Base-by-base conservation (phyloP, 1,284 basidiomycete genomes). In the Schizopora paradoxa region DNA sequence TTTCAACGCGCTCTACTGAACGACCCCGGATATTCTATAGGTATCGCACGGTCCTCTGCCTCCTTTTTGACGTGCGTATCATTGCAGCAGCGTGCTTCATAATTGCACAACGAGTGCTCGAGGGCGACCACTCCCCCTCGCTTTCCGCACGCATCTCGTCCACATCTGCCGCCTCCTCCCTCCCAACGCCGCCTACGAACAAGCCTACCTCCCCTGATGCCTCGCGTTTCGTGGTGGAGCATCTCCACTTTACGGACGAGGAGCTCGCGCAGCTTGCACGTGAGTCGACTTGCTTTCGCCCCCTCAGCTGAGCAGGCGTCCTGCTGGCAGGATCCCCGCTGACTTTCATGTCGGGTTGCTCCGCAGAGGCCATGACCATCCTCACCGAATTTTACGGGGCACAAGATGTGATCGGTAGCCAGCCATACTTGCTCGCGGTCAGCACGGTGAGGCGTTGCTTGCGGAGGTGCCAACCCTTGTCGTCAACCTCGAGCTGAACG, bases 11-110 rank as follows among this genome's bases (percentile, higher is more conserved):
- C 22, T 35, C 18, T 16, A 16, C 18, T 35, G 22, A 35, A 51
- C 16, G 28, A 14, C 39, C 32, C 32, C 32, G 47, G 45, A 43
- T 22, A 40, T 39, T n/a, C 35, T 42, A 14, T 57, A 89, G 86
- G 49, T 86, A 80, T 62, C 74, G 86, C 54, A 89, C 82, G 6
- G 84, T 86, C 5, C 63, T 88, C 22, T 88, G 86, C 59, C 60
- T 88, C 42, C 63, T 88, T 45, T 85, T 77, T 56, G 63, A 76
- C 22, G 73, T 85, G 25, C 76, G 69, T 53, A 72, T 87, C 48
- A 78, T 82, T 40, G 87, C 86, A 13, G 74, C 79, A 34, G 78
- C 84, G 27, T 86, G 85, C 58, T 84, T 79, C 58, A 69, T 89
- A 36, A 71, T 90, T 43, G 81, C 83, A 10, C 85, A 88, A 54